phyloP scores from a whole-genome alignment of 2,329 filamentous ascomycete genomes.

The Conoideocrella luteorostrata region DNA sequence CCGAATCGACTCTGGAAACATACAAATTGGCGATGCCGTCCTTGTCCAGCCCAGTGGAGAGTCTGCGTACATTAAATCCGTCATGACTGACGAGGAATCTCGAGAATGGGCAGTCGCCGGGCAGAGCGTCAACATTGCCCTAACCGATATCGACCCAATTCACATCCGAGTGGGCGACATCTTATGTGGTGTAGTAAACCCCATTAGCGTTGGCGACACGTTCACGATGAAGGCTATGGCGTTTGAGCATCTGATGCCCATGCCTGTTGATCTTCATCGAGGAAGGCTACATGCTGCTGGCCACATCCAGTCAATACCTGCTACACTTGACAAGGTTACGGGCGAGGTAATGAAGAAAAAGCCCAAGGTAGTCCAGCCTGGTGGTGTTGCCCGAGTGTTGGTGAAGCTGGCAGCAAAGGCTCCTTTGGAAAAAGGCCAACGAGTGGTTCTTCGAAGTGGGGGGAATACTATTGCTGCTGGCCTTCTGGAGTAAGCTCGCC shows the following conservation, averaged over 20 bases:
- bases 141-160: slow-evolving; percentile 76
- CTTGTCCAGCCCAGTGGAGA: slow-evolving; percentile 76
- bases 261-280: slow-evolving; percentile 81
- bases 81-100: slow-evolving; percentile 67
- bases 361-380: slow-evolving; percentile 77
- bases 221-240: slow-evolving; percentile 83
- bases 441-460: slow-evolving; percentile 72
- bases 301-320: slow-evolving; percentile 63
- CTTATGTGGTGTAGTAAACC: slow-evolving; percentile 62
- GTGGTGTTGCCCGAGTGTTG: slow-evolving; percentile 66
- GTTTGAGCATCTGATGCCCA: slow-evolving; percentile 84
- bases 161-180: slow-evolving; percentile 82
- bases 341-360: slow-evolving; percentile 75
- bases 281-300: slow-evolving; percentile 77
- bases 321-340: slow-evolving; percentile 70
- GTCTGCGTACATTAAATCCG: slow-evolving; percentile 70
- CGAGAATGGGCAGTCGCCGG: slow-evolving; percentile 89
- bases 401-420: slow-evolving; percentile 69
- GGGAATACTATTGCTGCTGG: slow-evolving; percentile 87
- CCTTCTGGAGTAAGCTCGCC: slow-evolving; percentile 58
- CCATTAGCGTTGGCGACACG: slow-evolving; percentile 63
- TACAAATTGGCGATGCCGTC: slow-evolving; percentile 79
- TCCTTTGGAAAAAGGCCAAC: slow-evolving; percentile 71
- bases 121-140: slow-evolving; percentile 78
- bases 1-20: slow-evolving; percentile 72